These are phyloP conservation scores for Trebouxia sp. DNA, from an alignment of 139 green algal species.

Conservation along the genomic window DNA sequence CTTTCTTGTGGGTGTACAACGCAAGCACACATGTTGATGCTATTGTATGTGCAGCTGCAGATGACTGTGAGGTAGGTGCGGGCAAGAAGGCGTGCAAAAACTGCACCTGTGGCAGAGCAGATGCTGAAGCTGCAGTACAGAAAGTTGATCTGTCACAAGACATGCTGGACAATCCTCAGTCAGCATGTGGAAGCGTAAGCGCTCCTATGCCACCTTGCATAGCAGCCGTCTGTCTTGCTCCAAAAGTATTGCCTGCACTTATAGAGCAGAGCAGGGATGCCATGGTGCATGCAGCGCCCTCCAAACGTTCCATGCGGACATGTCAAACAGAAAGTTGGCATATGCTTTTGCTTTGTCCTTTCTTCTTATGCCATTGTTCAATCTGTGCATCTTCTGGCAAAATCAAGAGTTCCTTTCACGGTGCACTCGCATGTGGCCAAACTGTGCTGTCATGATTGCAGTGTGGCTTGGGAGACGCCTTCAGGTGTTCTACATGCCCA, in stretches of 20 bases:
- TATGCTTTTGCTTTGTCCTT: not conserved
- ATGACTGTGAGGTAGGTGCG: slow-evolving; percentile 65
- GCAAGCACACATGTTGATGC: not conserved
- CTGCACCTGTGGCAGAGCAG: slow-evolving; percentile 92
- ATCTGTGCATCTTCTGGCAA: not conserved
- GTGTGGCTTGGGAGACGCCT: slow-evolving; percentile 95
- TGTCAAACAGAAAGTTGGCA: not conserved
- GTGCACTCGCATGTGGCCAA: too few relatives aligned
- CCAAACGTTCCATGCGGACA: not conserved
- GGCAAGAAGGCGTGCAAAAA: slow-evolving; percentile 95
- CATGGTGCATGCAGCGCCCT: not conserved
- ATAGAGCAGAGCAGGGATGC: not conserved
- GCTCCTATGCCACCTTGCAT: not conserved
- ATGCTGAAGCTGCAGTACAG: slow-evolving; percentile 69
- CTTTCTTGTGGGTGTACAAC: not conserved
- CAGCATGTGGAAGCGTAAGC: slow-evolving; percentile 84
- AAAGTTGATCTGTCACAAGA: slow-evolving; percentile 78
- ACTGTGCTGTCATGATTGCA: slow-evolving; percentile 42
- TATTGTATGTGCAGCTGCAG: slow-evolving; percentile 28
- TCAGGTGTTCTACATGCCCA: slow-evolving; percentile 91
- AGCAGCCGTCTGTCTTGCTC: not conserved
- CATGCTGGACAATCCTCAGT: slow-evolving; percentile 91
- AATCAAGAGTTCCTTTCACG: not conserved
- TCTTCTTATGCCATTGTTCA: not conserved
- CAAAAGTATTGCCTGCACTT: not conserved